Base-by-base conservation (phyloP, 441 rosid genomes). In the Erysimum cheiri region DNA sequence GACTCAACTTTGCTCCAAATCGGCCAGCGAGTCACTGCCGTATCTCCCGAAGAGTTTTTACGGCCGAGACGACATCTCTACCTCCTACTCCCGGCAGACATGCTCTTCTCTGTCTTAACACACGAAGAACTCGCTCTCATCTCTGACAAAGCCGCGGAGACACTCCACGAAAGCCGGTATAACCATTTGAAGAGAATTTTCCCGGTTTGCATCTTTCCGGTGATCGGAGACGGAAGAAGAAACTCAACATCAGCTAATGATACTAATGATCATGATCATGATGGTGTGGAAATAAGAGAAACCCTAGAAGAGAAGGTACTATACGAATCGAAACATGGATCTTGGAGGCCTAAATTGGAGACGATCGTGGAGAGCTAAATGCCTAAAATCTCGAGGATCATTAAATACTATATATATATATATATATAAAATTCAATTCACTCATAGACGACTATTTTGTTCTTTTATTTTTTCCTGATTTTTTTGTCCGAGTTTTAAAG, bases 71-170 rank as follows among this genome's bases (percentile, higher is more conserved):
- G 77, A 29, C 65, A 77, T 44, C 65, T 77, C 1, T 77, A 77
- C 60, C 73, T 71, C 11, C 46, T 77, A 26, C 73, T 77, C 19
- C 80, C 80, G 46, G 72, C 49, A 1, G 77, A 77, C 48, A 66
- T 77, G 73, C 57, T 71, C n/a, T 77, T 71, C 70, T 77, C 77
- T 66, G 80, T 77, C 60, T 55, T 77, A 55, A 77, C 80, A 60
- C 70, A 67, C 1, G 80, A 77, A 52, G 80, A 77, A 53, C 77
- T 77, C 29, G 44, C 56, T 47, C 70, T 77, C 9, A 71, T 77
- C 40, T 66, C 80, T 2, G 55, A 48, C 3, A 77, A 72, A 72
- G 40, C 80, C 10, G 70, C 77, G 7, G 70, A 72, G 65, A 72
- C 28, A 46, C 66, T 77, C 41, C 67, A 69, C 1, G 60, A 69